Conservation (phyloP, 768 basidiomycete species). For the Kwoniella europaea region DNA sequence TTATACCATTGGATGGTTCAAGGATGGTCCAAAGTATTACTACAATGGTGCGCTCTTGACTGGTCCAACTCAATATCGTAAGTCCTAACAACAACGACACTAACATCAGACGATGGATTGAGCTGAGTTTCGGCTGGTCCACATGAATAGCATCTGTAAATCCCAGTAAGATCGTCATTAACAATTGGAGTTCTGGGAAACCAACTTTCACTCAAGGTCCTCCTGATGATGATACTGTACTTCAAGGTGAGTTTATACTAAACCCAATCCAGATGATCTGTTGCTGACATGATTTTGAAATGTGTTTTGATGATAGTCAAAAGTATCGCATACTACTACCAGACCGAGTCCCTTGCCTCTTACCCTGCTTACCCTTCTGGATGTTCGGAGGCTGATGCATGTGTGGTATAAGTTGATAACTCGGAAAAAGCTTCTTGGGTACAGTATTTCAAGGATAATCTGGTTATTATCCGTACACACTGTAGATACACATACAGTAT, state of each 20-base stretch:
- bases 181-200: conserved; percentile 35
- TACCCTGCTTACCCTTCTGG: conserved; percentile 16
- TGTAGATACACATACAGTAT: no score
- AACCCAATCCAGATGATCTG: background rate
- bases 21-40: conserved; percentile 23
- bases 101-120: background rate
- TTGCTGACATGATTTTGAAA: background rate
- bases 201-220: conserved; percentile 25
- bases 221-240: conserved; percentile 24
- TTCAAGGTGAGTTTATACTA: conserved; percentile 19
- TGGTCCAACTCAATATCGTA: conserved; percentile 26
- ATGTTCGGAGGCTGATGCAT: conserved; percentile 13
- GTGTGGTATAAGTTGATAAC: background rate
- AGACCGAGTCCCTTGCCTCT: conserved; percentile 1
- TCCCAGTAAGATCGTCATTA: conserved; percentile 24
- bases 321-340: conserved; percentile 19
- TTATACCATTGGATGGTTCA: conserved; percentile 34
- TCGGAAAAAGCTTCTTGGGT: no score
- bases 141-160: conserved; percentile 22
- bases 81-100: background rate
- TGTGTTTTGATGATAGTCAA: conserved; percentile 4
- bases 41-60: conserved; percentile 22
- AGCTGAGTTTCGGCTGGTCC: background rate
- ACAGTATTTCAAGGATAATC: background rate
- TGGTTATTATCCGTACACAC: background rate